These are phyloP conservation scores for Guyanaporus albipodus DNA, from an alignment of 768 basidiomycete genomes.

Conservation along the genomic window DNA sequence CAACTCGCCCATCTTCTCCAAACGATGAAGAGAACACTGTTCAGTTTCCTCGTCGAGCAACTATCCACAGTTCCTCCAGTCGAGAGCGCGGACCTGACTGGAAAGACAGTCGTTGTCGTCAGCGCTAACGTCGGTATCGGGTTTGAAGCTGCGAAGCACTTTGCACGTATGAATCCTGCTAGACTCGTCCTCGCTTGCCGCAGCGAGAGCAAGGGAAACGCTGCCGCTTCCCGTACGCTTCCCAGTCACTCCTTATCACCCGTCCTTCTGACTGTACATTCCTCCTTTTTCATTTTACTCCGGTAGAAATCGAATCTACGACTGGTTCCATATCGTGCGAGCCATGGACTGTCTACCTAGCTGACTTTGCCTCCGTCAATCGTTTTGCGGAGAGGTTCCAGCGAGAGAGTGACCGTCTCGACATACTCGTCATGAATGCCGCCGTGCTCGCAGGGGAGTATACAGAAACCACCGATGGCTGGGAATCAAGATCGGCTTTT, in stretches of 20 bases:
- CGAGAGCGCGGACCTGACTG: conserved; percentile 22
- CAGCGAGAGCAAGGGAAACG: conserved; percentile 22
- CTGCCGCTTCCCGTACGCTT: conserved; percentile 20
- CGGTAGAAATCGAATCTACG: conserved; percentile 18
- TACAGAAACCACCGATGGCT: conserved; percentile 38
- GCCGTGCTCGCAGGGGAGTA: conserved; percentile 18
- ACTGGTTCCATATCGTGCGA: conserved; percentile 30
- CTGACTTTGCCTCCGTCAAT: conserved; percentile 16
- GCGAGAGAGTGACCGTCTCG: conserved; percentile 10
- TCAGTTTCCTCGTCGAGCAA: conserved; percentile 12
- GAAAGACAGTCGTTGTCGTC: conserved; percentile 30
- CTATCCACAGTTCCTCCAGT: conserved; percentile 15
- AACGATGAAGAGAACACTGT: conserved; percentile 12
- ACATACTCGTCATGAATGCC: conserved; percentile 44
- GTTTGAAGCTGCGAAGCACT: conserved; percentile 30
- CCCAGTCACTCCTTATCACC: too few relatives aligned
- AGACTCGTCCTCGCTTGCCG: conserved; percentile 29
- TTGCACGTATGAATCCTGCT: conserved; percentile 29
- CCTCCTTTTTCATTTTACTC: neutral
- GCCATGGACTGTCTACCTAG: conserved; percentile 8
- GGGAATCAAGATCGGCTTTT: conserved; percentile 39
- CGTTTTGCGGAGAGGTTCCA: conserved; percentile 7
- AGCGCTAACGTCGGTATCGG: conserved; percentile 36
- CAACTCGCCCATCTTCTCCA: too few relatives aligned
- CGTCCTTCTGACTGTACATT: rapidly evolving